Percentiles rank a stretch among this genome's conserved stretches.
Conservation (phyloP, 108 stramenopile genomes). For the Pseudonitzschia delicatissima region DNA sequence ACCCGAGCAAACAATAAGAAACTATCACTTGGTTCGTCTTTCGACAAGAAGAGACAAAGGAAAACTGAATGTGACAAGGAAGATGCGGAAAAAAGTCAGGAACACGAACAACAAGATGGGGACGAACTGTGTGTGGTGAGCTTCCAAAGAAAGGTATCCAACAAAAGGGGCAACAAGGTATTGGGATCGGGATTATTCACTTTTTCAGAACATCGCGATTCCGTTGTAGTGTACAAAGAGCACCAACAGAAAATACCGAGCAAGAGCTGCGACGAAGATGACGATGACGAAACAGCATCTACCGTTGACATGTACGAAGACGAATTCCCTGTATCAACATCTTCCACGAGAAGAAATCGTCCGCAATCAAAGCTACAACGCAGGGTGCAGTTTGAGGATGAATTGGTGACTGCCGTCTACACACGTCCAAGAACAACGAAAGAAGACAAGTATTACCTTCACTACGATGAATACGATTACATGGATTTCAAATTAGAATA, state of each 20-base stretch:
- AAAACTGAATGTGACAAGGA: neutral
- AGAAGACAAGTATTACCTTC: conserved; percentile 29
- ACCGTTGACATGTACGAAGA: conserved; percentile 11
- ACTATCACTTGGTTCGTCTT: neutral
- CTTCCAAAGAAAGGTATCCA: neutral
- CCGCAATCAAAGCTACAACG: neutral
- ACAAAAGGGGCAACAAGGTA: neutral
- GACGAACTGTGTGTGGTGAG: neutral
- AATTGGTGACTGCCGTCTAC: conserved; percentile 17
- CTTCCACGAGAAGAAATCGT: neutral
- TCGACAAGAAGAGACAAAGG: neutral
- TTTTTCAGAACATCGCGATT: neutral
- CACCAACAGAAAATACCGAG: neutral
- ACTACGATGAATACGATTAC: conserved; percentile 26
- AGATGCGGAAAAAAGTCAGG: neutral
- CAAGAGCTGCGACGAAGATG: neutral
- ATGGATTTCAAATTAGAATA: conserved; percentile 30
- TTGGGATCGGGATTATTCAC: neutral
- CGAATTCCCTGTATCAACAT: conserved; percentile 4
- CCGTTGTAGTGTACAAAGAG: neutral
- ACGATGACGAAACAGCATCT: conserved; percentile 3
- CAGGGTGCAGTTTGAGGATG: conserved; percentile 16
- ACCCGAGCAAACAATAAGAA: neutral
- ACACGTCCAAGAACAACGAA: conserved; percentile 8
- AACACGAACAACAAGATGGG: neutral